Base-by-base conservation (phyloP, 768 basidiomycete species). In the Lactarius akahatsu region DNA sequence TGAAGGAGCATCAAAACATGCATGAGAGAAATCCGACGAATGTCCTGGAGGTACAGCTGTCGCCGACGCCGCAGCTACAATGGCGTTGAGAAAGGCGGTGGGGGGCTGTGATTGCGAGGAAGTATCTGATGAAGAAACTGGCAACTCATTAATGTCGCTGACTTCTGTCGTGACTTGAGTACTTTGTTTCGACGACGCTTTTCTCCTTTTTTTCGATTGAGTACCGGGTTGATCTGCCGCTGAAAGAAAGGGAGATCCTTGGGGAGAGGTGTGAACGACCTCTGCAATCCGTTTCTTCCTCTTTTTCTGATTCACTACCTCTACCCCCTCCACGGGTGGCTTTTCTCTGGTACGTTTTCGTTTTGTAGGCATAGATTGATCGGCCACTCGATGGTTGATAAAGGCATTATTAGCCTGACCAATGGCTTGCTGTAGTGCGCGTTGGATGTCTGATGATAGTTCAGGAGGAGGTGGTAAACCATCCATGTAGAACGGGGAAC, bases 31-130 rank as follows among this genome's bases (percentile, higher is more conserved):
- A 26, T 66, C 43, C 62, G 70, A 74, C 16, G 74, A 75, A 65
- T 74, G 74, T 9, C 71, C 71, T 63, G 73, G 65, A n/a, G 64
- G 41, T 32, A 54, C 64, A 59, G 59, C 62, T 18, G 82, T 81
- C 9, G 81, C 82, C n/a, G 85, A 81, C 4, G 87, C 85, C 6
- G 87, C 86, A 38, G 86, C 86, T 26, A 87, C 85, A 16, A 89
- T 83, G 0, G 87, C 87, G 58, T 84, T 85, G 45, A 89, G 77
- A 59, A 89, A 81, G 9, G 85, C 85, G 20, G 83, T 77, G 4
- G 87, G 63, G 45, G 57, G 36, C n/a, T 34, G 57, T 18, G 55
- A 26, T 8, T 62, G 63, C 20, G 60, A 55, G 30, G 59, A 30
- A 30, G 41, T 57, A 50, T 55, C 56, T 30, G 64, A 52, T n/a